Conservation (phyloP, 306 rosid species). For the Vachellia collinsii region DNA sequence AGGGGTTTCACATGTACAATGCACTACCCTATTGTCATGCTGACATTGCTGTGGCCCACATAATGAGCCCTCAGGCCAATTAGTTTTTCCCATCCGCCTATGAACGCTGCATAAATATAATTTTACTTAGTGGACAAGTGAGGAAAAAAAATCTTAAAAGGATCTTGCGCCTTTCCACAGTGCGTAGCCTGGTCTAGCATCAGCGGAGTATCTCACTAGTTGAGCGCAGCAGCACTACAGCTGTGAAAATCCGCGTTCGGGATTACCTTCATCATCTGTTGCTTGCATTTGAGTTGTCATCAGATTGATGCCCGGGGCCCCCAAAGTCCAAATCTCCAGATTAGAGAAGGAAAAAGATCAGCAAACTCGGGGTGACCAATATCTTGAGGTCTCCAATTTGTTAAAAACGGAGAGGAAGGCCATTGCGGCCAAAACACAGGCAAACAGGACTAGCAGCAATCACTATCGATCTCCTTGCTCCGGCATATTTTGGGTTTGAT, state of each 20-base stretch:
- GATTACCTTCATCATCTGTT: neutral
- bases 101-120: slow-evolving; percentile 19
- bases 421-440: slow-evolving; percentile 33
- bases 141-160: neutral
- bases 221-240: neutral
- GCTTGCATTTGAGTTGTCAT: neutral
- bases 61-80: slow-evolving; percentile 9
- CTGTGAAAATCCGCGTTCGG: neutral
- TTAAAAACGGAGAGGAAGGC: slow-evolving; percentile 32
- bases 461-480: slow-evolving; percentile 49
- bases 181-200: slow-evolving; percentile 12
- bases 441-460: slow-evolving; percentile 40
- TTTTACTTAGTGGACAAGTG: neutral
- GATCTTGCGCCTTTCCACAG: neutral
- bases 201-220: slow-evolving; percentile 14
- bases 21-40: slow-evolving; percentile 4
- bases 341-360: neutral
- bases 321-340: slow-evolving; percentile 1
- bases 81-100: slow-evolving; percentile 15
- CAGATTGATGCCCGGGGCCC: slow-evolving; percentile 22
- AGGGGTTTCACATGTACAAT: slow-evolving; percentile 19
- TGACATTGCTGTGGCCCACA: neutral
- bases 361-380: slow-evolving; percentile 35
- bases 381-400: slow-evolving; percentile 27
- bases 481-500: slow-evolving; percentile 51